These are phyloP conservation scores for Allomyces macrogynus DNA, from an alignment of 192 early-diverging fungal species.

Conservation along the genomic window DNA sequence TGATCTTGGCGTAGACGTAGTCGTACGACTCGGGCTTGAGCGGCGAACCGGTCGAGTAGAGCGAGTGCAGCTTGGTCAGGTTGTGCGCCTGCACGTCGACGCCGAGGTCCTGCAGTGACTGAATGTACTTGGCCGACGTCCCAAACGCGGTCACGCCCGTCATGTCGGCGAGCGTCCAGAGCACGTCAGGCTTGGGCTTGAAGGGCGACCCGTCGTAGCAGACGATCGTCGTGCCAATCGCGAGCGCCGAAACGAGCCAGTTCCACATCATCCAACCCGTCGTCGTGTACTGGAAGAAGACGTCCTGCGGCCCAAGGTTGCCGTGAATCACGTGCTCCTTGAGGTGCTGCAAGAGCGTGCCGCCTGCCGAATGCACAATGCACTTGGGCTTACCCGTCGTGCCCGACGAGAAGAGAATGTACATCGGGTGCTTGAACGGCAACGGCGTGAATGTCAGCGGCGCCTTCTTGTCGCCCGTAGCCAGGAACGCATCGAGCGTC, in stretches of 20 bases:
- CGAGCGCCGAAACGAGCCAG: constrained; percentile 75
- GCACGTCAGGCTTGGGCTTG: constrained; percentile 44
- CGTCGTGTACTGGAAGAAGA: constrained; percentile 74
- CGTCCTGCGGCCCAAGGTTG: constrained; percentile 46
- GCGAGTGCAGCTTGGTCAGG: constrained; percentile 40
- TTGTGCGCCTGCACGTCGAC: constrained; percentile 40
- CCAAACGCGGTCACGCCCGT: constrained; percentile 73
- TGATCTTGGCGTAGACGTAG: constrained; percentile 72
- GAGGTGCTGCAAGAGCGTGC: constrained; percentile 72
- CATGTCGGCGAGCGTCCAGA: constrained; percentile 64
- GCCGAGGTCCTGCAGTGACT: constrained; percentile 55
- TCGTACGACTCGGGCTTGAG: constrained; percentile 82
- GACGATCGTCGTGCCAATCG: constrained; percentile 55
- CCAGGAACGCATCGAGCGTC: constrained; percentile 27
- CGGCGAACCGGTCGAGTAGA: constrained; percentile 89
- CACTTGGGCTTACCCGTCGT: constrained; percentile 94
- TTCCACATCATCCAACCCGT: constrained; percentile 99
- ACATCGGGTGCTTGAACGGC: constrained; percentile 76
- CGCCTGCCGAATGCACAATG: constrained; percentile 81
- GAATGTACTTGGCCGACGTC: constrained; percentile 88
- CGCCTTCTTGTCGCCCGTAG: constrained; percentile 7
- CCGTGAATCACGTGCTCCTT: constrained; percentile 88
- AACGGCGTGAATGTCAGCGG: constrained; percentile 58
- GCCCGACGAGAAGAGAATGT: constrained; percentile 81
- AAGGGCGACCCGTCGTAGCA: constrained; percentile 90